Evolutionary conservation across 371 early-diverging fungal species (phyloP).

Genomic region (Syncephalastrum monosporum): DNA sequence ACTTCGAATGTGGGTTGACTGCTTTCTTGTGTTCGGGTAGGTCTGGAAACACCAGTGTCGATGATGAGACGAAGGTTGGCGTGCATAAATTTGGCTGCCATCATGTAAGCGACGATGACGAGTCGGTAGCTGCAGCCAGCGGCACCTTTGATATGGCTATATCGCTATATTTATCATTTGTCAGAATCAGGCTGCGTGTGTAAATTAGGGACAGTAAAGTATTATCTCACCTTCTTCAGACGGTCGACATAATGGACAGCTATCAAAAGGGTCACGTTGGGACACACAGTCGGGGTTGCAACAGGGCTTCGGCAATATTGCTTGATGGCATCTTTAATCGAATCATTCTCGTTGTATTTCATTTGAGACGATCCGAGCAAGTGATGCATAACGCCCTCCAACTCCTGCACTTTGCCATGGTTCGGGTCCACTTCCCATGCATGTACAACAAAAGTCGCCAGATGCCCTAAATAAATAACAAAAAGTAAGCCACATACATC

Average conservation of each 20-base stretch:
- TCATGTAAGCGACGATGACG: conserved; percentile 56
- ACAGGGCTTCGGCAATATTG: conserved; percentile 27
- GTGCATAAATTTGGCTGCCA: conserved; percentile 58
- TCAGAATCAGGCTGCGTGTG: neutral
- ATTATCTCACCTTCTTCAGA: conserved; percentile 43
- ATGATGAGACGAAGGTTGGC: conserved; percentile 37
- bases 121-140: conserved; percentile 56
- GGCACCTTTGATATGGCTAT: conserved; percentile 48
- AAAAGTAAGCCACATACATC: neutral
- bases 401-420: conserved; percentile 24
- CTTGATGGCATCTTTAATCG: conserved; percentile 30
- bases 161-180: conserved; percentile 34
- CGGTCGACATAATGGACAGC: conserved; percentile 60
- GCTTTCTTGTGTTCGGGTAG: conserved; percentile 12
- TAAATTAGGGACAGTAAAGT: neutral
- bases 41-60: conserved; percentile 18
- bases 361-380: conserved; percentile 11
- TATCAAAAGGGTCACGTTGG: conserved; percentile 49
- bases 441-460: conserved; percentile 36
- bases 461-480: conserved; percentile 24
- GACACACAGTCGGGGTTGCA: conserved; percentile 40
- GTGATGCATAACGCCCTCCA: conserved; percentile 30
- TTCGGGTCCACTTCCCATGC: conserved; percentile 44
- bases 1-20: neutral
- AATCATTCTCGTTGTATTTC: conserved; percentile 24